phyloP scores from a whole-genome alignment of 495 filamentous ascomycete genomes.

The Neurospora sublineolata region DNA sequence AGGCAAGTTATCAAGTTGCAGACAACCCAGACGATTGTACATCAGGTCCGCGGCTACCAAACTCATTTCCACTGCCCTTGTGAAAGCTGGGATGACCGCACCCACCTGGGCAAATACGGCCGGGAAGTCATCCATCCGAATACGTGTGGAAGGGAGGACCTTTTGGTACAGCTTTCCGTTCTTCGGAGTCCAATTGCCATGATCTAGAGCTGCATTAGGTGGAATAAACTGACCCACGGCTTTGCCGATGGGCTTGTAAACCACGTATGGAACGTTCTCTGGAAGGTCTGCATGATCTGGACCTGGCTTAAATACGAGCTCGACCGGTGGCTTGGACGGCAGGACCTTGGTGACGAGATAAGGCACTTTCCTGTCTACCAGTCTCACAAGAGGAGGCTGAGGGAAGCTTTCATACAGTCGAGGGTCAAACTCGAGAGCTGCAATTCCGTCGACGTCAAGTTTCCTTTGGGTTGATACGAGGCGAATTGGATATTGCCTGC shows the following conservation, averaged over 20 bases:
- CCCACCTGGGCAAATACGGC: constrained; percentile 51
- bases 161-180: constrained; percentile 21
- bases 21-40: constrained; percentile 43
- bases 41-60: constrained; percentile 55
- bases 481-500: constrained; percentile 32
- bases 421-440: constrained; percentile 1
- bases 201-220: constrained; percentile 14
- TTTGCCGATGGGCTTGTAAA: constrained; percentile 28
- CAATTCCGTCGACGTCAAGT: constrained; percentile 9
- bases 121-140: constrained; percentile 45
- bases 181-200: neutral
- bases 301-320: constrained; percentile 13
- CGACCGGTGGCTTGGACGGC: constrained; percentile 24
- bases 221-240: constrained; percentile 45
- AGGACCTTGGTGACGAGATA: constrained; percentile 25
- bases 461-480: constrained; percentile 11
- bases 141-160: constrained; percentile 22
- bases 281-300: constrained; percentile 18
- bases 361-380: constrained; percentile 9
- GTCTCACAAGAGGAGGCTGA: constrained; percentile 23
- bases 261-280: constrained; percentile 35
- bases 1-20: constrained; percentile 41
- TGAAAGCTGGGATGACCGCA: constrained; percentile 62
- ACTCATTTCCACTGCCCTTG: constrained; percentile 53
- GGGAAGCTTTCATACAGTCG: constrained; percentile 4